Evolutionary conservation across 106 monocot genomes (phyloP), one percentile per base, ranked within the genome.

Genomic region (Amphibolis antarctica): DNA sequence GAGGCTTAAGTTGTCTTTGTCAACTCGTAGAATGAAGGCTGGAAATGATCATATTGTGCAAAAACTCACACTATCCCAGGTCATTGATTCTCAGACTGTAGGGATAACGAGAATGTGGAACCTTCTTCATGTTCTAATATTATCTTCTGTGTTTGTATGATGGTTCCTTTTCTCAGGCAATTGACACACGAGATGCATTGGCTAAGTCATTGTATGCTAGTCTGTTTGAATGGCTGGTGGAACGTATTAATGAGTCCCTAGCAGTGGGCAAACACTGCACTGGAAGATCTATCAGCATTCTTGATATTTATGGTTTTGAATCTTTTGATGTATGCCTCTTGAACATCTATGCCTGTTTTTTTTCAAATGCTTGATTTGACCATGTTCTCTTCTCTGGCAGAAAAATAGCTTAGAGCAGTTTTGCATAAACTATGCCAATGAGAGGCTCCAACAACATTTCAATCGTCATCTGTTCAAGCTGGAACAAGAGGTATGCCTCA

Each of bases 241-340:
- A 91, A 57, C 98, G 88, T 67, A 98, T 98, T 42, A 98, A 91
- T 29, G 85, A 71, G 48, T 91, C 98, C 50, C 65, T 98, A 62
- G 77, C 70, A 77, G 76, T 78, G 43, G 87, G 90, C 43, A 98
- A 98, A 71, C 67, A 76, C 25, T 61, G 76, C 30, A 82, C 87
- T 42, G 90, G 90, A 52, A 84, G 85, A 91, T 98, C 91, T 14
- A 98, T 98, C 56, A 87, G 90, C 70, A 91, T 98, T 71, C 87
- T 98, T 65, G 98, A 98, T 68, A 98, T 98, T 46, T 98, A 98
- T 68, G 98, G 98, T 18, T 98, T 98, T 80, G 98, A 98, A 77
- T 98, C 90, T 60, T 98, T 98, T 77, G 79, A 88, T 58, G 98
- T 87, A 84, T 46, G 53, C 17, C 53, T 21, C 15, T 28, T 29